phyloP scores from a whole-genome alignment of 1,284 basidiomycete species.

The Apiotrichum siamense region DNA sequence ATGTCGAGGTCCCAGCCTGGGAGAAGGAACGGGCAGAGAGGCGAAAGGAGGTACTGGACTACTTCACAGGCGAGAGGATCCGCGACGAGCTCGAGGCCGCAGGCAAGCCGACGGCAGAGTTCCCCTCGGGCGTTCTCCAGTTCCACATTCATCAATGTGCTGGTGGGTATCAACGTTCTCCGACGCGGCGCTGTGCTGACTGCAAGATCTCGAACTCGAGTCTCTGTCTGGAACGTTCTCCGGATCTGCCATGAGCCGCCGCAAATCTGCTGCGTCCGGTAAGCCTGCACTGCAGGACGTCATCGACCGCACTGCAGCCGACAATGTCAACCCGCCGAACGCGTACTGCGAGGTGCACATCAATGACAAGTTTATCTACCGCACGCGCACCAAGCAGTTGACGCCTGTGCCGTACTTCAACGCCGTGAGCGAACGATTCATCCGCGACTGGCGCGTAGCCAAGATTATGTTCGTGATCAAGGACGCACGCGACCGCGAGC shows the following conservation, averaged over 20 bases:
- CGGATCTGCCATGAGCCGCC: conserved; percentile 10
- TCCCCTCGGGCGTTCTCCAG: conserved; percentile 38
- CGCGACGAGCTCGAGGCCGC: conserved; percentile 45
- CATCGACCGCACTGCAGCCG: conserved; percentile 36
- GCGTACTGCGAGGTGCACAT: conserved; percentile 49
- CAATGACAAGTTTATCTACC: conserved; percentile 49
- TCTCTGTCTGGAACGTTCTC: conserved; percentile 37
- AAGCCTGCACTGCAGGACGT: conserved; percentile 39
- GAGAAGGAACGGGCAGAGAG: conserved; percentile 33
- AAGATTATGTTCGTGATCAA: conserved; percentile 47
- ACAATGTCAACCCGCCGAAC: conserved; percentile 43
- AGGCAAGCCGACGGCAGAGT: conserved; percentile 29
- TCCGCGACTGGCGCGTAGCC: conserved; percentile 49
- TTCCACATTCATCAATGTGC: conserved; percentile 46
- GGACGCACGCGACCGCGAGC: conserved; percentile 47
- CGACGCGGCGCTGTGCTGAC: background rate
- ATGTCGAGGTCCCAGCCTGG: conserved; percentile 34
- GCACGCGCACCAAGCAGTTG: conserved; percentile 48
- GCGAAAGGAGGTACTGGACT: conserved; percentile 38
- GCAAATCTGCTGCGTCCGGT: conserved; percentile 35
- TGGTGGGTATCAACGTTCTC: conserved; percentile 18
- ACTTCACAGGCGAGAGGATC: conserved; percentile 43
- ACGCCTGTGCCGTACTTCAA: conserved; percentile 50
- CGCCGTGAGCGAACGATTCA: conserved; percentile 49
- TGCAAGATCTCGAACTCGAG: conserved; percentile 39